Percentiles rank a stretch among this genome's conserved stretches.
Conservation (phyloP, 2,329 filamentous ascomycete species). For the Paecilomyces niveus region DNA sequence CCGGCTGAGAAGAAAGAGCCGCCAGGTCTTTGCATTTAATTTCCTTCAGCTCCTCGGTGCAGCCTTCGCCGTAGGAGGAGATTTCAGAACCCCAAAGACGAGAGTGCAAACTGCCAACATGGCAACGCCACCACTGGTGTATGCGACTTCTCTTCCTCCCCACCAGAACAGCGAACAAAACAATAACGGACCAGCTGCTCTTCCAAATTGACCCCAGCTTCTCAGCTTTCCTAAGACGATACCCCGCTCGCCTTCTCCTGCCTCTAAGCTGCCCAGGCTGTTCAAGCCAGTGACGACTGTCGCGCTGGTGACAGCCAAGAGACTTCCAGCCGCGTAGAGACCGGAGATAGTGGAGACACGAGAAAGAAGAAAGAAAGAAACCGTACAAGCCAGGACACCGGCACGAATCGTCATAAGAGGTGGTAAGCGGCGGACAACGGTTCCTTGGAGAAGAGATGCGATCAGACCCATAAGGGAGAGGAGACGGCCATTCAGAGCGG, state of each 20-base stretch:
- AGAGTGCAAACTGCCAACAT: conserved; percentile 67
- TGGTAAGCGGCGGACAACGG: conserved; percentile 77
- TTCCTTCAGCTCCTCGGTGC: not conserved
- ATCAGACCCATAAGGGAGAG: conserved; percentile 88
- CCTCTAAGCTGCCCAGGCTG: conserved; percentile 85
- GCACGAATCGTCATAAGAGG: conserved; percentile 72
- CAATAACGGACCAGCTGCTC: conserved; percentile 76
- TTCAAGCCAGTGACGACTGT: conserved; percentile 94
- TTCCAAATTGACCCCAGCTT: conserved; percentile 74
- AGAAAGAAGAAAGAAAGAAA: conserved; percentile 73
- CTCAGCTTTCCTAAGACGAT: conserved; percentile 79
- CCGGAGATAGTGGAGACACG: conserved; percentile 59
- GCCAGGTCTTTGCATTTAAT: not conserved
- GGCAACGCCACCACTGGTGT: conserved; percentile 69
- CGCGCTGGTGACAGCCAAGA: conserved; percentile 82
- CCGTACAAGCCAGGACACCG: conserved; percentile 69
- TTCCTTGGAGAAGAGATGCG: conserved; percentile 85
- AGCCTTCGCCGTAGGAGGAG: conserved; percentile 37
- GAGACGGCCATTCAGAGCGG: conserved; percentile 73
- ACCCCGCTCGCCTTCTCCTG: conserved; percentile 69
- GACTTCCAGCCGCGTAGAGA: conserved; percentile 74
- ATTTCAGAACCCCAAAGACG: conserved; percentile 65
- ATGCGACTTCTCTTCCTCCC: conserved; percentile 83
- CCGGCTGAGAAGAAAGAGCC: not conserved
- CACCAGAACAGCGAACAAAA: conserved; percentile 99